Conservation (phyloP, 2,329 filamentous ascomycete genomes). For the Neofusicoccum sp. region DNA sequence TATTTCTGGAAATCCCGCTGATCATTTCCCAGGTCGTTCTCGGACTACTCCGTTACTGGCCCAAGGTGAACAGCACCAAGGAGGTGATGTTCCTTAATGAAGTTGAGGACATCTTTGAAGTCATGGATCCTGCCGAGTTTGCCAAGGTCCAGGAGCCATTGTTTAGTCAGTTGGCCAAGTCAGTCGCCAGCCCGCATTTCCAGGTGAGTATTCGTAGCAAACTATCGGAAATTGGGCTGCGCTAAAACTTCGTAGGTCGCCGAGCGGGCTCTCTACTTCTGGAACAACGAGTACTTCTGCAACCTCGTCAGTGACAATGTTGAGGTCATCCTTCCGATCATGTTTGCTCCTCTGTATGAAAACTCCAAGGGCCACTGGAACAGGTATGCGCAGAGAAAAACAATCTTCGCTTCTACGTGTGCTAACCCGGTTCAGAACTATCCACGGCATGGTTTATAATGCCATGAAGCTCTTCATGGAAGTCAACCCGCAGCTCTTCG, state of each 20-base stretch:
- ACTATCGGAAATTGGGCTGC: constrained; percentile 19
- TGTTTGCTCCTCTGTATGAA: constrained; percentile 97
- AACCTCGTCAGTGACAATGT: constrained; percentile 99
- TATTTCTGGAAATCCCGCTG: constrained; percentile 18
- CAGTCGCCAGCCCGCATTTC: constrained; percentile 96
- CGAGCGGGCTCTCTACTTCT: constrained; percentile 96
- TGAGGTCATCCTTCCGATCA: constrained; percentile 95
- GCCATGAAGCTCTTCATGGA: constrained; percentile 99
- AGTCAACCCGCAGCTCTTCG: constrained; percentile 96
- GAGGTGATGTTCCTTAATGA: constrained; percentile 99
- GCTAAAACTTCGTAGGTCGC: constrained; percentile 61
- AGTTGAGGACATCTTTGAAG: constrained; percentile 98
- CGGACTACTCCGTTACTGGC: constrained; percentile 93
- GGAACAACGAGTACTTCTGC: constrained; percentile 99
- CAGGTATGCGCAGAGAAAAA: constrained; percentile 58
- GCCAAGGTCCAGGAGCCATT: constrained; percentile 97
- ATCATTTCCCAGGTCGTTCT: constrained; percentile 70
- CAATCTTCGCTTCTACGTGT: too few species aligned
- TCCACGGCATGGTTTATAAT: constrained; percentile 99
- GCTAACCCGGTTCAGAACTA: constrained; percentile 66
- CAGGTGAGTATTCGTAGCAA: constrained; percentile 54
- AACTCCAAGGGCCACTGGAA: constrained; percentile 99
- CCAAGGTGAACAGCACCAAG: constrained; percentile 98
- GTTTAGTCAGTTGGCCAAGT: constrained; percentile 96
- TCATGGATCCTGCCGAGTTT: constrained; percentile 98